phyloP scores from a whole-genome alignment of 140 eudicot species.

The Artemisia princeps region DNA sequence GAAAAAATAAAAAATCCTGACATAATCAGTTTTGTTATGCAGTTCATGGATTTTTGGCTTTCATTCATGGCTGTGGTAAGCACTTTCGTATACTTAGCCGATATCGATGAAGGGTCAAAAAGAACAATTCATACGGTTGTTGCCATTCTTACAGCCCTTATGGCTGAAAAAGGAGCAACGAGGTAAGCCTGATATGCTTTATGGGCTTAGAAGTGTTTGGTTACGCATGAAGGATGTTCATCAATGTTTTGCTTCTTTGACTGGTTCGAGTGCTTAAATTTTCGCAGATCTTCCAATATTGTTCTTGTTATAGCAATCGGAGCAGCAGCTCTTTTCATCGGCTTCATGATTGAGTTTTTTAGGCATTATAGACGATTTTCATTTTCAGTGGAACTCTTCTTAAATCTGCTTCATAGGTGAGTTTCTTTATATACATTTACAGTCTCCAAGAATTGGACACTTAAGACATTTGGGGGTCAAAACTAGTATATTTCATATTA shows the following conservation, averaged over 20 bases:
- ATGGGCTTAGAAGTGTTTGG: not conserved
- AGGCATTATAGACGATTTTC: constrained; percentile 47
- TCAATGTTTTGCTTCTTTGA: not conserved
- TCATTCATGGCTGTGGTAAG: constrained; percentile 98
- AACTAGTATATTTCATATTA: not conserved
- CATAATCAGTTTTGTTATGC: constrained; percentile 11
- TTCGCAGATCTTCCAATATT: constrained; percentile 65
- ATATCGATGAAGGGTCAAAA: constrained; percentile 70
- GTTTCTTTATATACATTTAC: constrained; percentile 18
- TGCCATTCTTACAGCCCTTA: constrained; percentile 78
- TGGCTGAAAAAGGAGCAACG: constrained; percentile 80
- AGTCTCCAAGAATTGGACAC: not conserved
- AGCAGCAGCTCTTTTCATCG: constrained; percentile 57
- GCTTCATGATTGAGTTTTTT: constrained; percentile 58
- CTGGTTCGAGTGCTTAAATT: not conserved
- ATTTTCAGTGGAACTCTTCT: constrained; percentile 33
- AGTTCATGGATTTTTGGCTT: constrained; percentile 98
- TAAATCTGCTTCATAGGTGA: constrained; percentile 49
- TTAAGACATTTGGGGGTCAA: constrained; percentile 9
- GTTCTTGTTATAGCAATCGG: constrained; percentile 70
- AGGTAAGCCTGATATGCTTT: constrained; percentile 36
- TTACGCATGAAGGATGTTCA: constrained; percentile 6
- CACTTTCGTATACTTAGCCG: constrained; percentile 74
- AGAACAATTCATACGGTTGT: constrained; percentile 79
- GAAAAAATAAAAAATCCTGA: too few relatives aligned